Conservation (phyloP, 495 filamentous ascomycete genomes). For the Durotheca rogersii region DNA sequence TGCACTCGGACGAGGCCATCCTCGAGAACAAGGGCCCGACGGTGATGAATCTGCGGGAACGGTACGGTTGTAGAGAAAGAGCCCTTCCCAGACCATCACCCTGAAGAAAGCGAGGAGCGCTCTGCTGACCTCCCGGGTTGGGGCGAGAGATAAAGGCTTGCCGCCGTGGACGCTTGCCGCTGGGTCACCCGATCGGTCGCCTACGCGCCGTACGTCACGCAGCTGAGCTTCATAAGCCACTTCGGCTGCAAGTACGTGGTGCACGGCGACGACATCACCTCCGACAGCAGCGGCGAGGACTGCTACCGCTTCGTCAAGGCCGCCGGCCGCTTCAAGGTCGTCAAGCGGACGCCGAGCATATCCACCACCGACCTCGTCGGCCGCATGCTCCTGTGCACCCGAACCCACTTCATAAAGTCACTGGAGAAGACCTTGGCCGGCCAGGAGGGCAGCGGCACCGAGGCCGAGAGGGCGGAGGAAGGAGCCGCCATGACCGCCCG, state of each 20-base stretch:
- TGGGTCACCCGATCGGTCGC: conserved; percentile 86
- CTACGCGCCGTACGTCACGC: conserved; percentile 91
- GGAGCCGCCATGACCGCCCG: conserved; percentile 65
- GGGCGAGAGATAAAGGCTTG: conserved; percentile 46
- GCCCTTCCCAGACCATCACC: conserved; percentile 17
- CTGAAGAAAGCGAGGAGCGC: neutral
- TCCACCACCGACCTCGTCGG: conserved; percentile 97
- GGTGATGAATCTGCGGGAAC: conserved; percentile 91
- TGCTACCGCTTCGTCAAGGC: conserved; percentile 97
- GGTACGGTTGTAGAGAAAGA: conserved; percentile 61
- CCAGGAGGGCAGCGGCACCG: conserved; percentile 67
- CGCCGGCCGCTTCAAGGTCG: conserved; percentile 86
- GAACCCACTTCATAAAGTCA: conserved; percentile 80
- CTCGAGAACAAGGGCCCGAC: conserved; percentile 96
- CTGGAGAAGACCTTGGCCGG: conserved; percentile 66
- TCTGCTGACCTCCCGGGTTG: conserved; percentile 26
- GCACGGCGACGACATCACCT: conserved; percentile 88
- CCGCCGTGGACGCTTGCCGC: conserved; percentile 89
- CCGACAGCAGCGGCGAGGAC: conserved; percentile 81
- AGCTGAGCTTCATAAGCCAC: conserved; percentile 87
- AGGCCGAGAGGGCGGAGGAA: conserved; percentile 60
- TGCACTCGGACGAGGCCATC: conserved; percentile 94
- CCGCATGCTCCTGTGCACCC: conserved; percentile 92
- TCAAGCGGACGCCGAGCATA: conserved; percentile 94
- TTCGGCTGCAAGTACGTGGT: conserved; percentile 93